Evolutionary conservation across 2,329 filamentous ascomycete species (phyloP).

Genomic region (Dactylellina haptotyla): DNA sequence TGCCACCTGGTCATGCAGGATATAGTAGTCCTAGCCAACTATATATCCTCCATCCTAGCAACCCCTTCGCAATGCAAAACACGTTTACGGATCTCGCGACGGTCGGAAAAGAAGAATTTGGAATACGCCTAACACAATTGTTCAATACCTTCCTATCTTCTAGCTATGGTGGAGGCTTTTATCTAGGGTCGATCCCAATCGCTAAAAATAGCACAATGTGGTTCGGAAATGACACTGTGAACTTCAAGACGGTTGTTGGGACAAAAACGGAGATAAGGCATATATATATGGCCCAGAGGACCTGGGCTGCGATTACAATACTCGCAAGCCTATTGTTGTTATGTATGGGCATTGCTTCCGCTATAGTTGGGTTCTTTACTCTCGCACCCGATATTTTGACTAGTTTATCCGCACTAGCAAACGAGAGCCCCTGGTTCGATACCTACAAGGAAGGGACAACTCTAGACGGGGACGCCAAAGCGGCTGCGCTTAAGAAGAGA

Average conservation of each 20-base stretch:
- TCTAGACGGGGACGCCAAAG: conserved; percentile 43
- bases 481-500: conserved; percentile 29
- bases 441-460: conserved; percentile 46
- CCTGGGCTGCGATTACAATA: conserved; percentile 34
- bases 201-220: background rate
- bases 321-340: conserved; percentile 38
- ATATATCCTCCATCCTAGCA: conserved; percentile 34
- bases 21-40: conserved; percentile 47
- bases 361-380: conserved; percentile 29
- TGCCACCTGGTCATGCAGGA: conserved; percentile 30
- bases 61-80: conserved; percentile 27
- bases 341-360: conserved; percentile 33
- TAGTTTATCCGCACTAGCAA: conserved; percentile 32
- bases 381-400: conserved; percentile 36
- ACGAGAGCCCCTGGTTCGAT: conserved; percentile 45
- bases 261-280: conserved; percentile 25
- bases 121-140: conserved; percentile 37
- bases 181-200: conserved; percentile 32
- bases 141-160: conserved; percentile 41
- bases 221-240: background rate
- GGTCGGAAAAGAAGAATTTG: conserved; percentile 19
- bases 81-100: conserved; percentile 28
- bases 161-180: conserved; percentile 36
- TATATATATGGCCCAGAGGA: conserved; percentile 30
- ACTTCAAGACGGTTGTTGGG: conserved; percentile 14